phyloP scores from a whole-genome alignment of 1,139 yeast genomes.

The Yarrowia galli region DNA sequence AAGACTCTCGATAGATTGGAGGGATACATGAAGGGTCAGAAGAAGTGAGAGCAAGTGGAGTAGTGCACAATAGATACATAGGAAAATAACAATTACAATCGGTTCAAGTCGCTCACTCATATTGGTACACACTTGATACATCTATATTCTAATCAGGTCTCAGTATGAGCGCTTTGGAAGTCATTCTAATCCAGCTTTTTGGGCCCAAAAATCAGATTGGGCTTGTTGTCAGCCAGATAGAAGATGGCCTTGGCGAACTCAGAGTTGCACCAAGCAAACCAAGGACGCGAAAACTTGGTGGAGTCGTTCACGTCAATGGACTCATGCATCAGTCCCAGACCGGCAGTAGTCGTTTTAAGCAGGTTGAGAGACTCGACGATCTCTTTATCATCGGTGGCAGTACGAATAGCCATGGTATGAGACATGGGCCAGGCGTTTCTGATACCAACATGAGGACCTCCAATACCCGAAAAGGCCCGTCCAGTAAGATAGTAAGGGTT shows the following conservation, averaged over 20 bases:
- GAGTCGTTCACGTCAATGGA: slow-evolving; percentile 70
- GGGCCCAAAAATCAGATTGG: slow-evolving; percentile 67
- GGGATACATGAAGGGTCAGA: slow-evolving; percentile 23
- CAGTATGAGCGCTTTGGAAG: no score
- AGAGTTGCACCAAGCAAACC: slow-evolving; percentile 96
- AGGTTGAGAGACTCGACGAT: slow-evolving; percentile 60
- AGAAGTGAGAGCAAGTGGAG: not conserved
- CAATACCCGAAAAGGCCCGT: slow-evolving; percentile 70
- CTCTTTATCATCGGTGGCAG: slow-evolving; percentile 74
- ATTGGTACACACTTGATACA: not conserved
- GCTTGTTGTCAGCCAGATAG: slow-evolving; percentile 75
- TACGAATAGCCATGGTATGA: slow-evolving; percentile 72
- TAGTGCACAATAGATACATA: no score
- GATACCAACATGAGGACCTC: slow-evolving; percentile 90
- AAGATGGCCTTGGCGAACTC: slow-evolving; percentile 87
- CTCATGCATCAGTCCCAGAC: slow-evolving; percentile 85
- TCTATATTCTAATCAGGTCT: slow-evolving; percentile 3
- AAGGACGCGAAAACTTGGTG: slow-evolving; percentile 64
- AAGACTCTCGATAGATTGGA: slow-evolving; percentile 19
- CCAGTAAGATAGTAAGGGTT: slow-evolving; percentile 83
- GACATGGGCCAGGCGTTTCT: slow-evolving; percentile 93
- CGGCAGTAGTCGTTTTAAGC: slow-evolving; percentile 69
- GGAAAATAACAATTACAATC: no score
- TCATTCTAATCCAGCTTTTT: not conserved
- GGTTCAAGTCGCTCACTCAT: no score